Base-by-base conservation (phyloP, 2,329 filamentous ascomycete genomes). In the Alternaria brassicicola region DNA sequence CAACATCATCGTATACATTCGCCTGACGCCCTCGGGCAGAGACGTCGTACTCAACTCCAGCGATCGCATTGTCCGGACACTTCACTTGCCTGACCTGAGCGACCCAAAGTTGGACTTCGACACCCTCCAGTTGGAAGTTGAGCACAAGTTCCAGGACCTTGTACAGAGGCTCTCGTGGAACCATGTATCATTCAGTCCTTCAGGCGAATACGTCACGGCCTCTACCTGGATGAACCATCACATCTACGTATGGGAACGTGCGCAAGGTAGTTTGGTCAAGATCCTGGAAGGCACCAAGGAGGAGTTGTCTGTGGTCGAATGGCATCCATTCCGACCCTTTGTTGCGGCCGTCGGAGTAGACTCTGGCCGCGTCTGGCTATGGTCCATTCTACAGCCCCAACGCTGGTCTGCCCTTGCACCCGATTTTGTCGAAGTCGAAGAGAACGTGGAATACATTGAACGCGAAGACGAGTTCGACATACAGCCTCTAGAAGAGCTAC, bases 151-250 rank as follows among this genome's bases (percentile, higher is more conserved):
- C 70, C 93, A 98, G 77, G 96, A 99, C 74, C 90, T 98, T 4
- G 95, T 99, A 49, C 98, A 99, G 74, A 88, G 91, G 42, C 81
- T 98, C 12, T 93, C 91, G 6, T 99, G 95, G 95, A 99, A 98
- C 72, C 93, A 97, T 72, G 93, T 97, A 57, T 93, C 93, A 0
- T 98, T 99, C 76, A 96, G 92, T 71, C 90, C 92, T 1, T 95
- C 91, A 0, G 93, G 93, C 51, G 95, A 99, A 78, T 98, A 98
- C 74, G 93, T 99, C 38, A 93, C 93, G 23, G 95, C 96, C 0
- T 96, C 93, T 25, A 98, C 95, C 2, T 97, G 93, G 77, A 98
- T 98, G 83, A 99, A 99, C 72, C 93, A 97, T 70, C 94, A 99
- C 78, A 91, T 99, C 63, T 98, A 98, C 78, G 93, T 98, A 26